These are phyloP conservation scores for Platanthera zijinensis DNA, from an alignment of 106 monocot species.

Conservation along the genomic window DNA sequence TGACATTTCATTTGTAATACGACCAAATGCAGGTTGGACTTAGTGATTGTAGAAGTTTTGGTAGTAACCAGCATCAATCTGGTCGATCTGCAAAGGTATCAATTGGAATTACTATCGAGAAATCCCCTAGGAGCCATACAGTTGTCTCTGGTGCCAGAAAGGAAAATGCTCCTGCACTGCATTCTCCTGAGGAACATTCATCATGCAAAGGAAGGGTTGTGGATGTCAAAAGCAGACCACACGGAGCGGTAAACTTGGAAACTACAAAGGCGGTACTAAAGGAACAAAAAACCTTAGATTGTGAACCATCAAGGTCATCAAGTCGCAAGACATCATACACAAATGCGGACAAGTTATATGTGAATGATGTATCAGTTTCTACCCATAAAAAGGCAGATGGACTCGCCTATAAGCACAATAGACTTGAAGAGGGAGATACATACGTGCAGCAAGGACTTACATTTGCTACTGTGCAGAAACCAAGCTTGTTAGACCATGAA, in stretches of 20 bases:
- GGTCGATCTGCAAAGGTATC: conserved; percentile 68
- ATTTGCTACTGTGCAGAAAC: conserved; percentile 13
- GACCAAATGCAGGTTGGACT: conserved; percentile 22
- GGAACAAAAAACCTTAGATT: conserved; percentile 18
- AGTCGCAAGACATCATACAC: conserved; percentile 11
- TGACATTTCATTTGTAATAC: neutral
- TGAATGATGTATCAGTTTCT: conserved; percentile 12
- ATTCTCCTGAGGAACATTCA: conserved; percentile 2
- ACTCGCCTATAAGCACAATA: conserved; percentile 5
- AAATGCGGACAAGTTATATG: conserved; percentile 4
- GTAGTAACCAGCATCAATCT: conserved; percentile 40
- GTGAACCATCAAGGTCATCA: conserved; percentile 19
- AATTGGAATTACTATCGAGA: conserved; percentile 58
- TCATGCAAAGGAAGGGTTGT: conserved; percentile 18
- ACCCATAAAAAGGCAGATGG: neutral
- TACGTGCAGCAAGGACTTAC: conserved; percentile 13
- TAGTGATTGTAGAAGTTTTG: conserved; percentile 40
- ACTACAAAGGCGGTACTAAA: conserved; percentile 6
- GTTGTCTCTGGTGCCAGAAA: conserved; percentile 19
- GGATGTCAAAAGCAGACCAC: neutral
- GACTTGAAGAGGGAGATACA: conserved; percentile 1
- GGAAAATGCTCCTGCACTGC: conserved; percentile 16
- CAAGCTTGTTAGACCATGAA: conserved; percentile 6
- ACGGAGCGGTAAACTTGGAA: conserved; percentile 6
- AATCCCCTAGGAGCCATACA: conserved; percentile 12